These are phyloP conservation scores for Lichtheimia hyalospora DNA, from an alignment of 371 early-diverging fungal genomes.

Conservation along the genomic window DNA sequence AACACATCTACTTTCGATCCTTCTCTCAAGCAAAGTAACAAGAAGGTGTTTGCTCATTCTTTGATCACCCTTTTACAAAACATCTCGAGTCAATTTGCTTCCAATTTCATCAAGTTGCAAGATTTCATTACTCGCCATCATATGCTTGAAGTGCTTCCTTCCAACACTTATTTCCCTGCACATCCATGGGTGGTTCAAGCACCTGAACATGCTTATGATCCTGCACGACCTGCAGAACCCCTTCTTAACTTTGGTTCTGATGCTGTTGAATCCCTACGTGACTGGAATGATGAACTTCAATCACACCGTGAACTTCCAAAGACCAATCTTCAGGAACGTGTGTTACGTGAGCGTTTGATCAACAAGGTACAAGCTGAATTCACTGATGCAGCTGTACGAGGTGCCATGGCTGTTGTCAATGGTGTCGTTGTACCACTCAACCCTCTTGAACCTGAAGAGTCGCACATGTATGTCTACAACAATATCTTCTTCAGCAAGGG, in stretches of 20 bases:
- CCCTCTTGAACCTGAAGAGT: constrained; percentile 73
- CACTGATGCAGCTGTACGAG: constrained; percentile 85
- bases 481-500: constrained; percentile 95
- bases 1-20: constrained; percentile 78
- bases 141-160: constrained; percentile 79
- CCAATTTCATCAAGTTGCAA: constrained; percentile 69
- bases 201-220: constrained; percentile 58
- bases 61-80: constrained; percentile 68
- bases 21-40: constrained; percentile 30
- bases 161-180: constrained; percentile 63
- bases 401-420: constrained; percentile 83
- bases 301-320: constrained; percentile 85
- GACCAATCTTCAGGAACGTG: constrained; percentile 77
- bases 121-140: constrained; percentile 68
- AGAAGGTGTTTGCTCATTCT: constrained; percentile 62
- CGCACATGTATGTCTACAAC: constrained; percentile 92
- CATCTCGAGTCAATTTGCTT: constrained; percentile 71
- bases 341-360: constrained; percentile 81
- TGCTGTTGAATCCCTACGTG: constrained; percentile 76
- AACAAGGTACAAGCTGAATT: constrained; percentile 88
- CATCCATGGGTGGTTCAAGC: constrained; percentile 83
- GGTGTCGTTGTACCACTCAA: constrained; percentile 81
- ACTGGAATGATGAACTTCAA: constrained; percentile 97
- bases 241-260: constrained; percentile 67
- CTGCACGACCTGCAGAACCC: constrained; percentile 68